These are phyloP conservation scores for Tetrapisispora namnaoensis DNA, from an alignment of 805 yeast species.

Conservation along the genomic window DNA sequence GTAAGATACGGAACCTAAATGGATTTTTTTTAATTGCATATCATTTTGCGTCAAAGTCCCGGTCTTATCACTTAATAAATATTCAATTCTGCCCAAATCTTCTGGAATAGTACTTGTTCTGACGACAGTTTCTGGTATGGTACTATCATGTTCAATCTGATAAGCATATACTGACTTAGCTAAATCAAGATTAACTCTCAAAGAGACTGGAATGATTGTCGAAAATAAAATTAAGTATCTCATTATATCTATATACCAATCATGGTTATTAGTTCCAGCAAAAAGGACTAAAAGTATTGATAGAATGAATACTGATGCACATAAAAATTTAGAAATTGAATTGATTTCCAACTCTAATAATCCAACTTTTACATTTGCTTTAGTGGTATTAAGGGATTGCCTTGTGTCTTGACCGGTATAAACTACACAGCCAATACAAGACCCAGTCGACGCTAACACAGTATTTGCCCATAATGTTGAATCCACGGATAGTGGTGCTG, in stretches of 20 bases:
- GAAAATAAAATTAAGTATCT: slow-evolving; percentile 86
- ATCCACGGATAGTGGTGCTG: slow-evolving; percentile 66
- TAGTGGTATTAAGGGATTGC: slow-evolving; percentile 87
- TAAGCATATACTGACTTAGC: slow-evolving; percentile 94
- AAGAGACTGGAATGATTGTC: slow-evolving; percentile 90
- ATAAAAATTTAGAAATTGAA: slow-evolving; percentile 73
- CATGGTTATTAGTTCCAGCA: slow-evolving; percentile 55
- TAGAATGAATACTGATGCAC: slow-evolving; percentile 73
- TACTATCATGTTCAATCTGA: slow-evolving; percentile 80
- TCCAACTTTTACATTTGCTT: slow-evolving; percentile 80
- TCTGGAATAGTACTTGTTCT: slow-evolving; percentile 97
- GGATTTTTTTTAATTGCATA: slow-evolving; percentile 90
- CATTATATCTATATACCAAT: slow-evolving; percentile 88
- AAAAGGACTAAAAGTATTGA: slow-evolving; percentile 70
- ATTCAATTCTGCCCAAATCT: slow-evolving; percentile 92
- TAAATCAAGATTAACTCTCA: slow-evolving; percentile 87
- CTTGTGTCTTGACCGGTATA: slow-evolving; percentile 92
- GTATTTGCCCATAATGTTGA: slow-evolving; percentile 98
- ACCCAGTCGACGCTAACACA: slow-evolving; percentile 79
- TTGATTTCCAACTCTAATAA: slow-evolving; percentile 86
- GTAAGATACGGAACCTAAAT: slow-evolving; percentile 85
- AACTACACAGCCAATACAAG: slow-evolving; percentile 76
- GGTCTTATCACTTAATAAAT: slow-evolving; percentile 85
- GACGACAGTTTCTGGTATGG: slow-evolving; percentile 81
- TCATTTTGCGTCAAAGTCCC: slow-evolving; percentile 97